Conservation (phyloP, 2,329 filamentous ascomycete genomes). For the Colletotrichum navitas region DNA sequence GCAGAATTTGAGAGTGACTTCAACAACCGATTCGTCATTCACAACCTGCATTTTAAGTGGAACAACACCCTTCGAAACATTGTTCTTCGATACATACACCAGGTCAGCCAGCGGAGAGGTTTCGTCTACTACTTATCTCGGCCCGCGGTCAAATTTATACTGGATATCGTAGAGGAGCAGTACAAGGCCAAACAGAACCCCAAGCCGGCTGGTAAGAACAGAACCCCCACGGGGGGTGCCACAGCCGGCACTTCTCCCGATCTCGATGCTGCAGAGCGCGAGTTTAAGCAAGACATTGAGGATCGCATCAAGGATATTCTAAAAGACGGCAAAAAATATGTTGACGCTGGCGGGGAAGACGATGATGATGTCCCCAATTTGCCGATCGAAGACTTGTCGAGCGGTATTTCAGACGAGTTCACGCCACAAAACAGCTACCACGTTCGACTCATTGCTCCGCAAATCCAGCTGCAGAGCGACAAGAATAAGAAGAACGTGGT, state of each 20-base stretch:
- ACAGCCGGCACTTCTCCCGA: conserved; percentile 50
- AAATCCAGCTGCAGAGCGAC: conserved; percentile 98
- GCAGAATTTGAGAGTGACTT: conserved; percentile 94
- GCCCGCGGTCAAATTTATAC: conserved; percentile 95
- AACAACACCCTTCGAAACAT: conserved; percentile 97
- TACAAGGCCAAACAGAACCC: conserved; percentile 72
- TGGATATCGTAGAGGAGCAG: conserved; percentile 97
- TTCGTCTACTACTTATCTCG: conserved; percentile 99
- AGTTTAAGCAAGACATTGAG: conserved; percentile 76
- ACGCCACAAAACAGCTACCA: conserved; percentile 94
- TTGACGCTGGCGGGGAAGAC: conserved; percentile 73
- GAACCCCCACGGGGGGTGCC: conserved; percentile 43
- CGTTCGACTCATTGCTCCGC: conserved; percentile 92
- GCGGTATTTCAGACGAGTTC: conserved; percentile 89
- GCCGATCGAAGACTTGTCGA: conserved; percentile 72
- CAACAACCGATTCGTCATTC: conserved; percentile 97
- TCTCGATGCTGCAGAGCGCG: conserved; percentile 63
- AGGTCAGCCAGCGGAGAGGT: conserved; percentile 93
- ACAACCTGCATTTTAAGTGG: conserved; percentile 98
- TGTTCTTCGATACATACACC: conserved; percentile 95
- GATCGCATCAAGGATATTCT: conserved; percentile 89
- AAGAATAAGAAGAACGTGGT: conserved; percentile 98
- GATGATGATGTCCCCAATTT: conserved; percentile 50
- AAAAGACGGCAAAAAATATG: conserved; percentile 85
- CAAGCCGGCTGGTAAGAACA: conserved; percentile 45